These are phyloP conservation scores for Neurospora sp. DNA, from an alignment of 495 filamentous ascomycete genomes.

Conservation along the genomic window DNA sequence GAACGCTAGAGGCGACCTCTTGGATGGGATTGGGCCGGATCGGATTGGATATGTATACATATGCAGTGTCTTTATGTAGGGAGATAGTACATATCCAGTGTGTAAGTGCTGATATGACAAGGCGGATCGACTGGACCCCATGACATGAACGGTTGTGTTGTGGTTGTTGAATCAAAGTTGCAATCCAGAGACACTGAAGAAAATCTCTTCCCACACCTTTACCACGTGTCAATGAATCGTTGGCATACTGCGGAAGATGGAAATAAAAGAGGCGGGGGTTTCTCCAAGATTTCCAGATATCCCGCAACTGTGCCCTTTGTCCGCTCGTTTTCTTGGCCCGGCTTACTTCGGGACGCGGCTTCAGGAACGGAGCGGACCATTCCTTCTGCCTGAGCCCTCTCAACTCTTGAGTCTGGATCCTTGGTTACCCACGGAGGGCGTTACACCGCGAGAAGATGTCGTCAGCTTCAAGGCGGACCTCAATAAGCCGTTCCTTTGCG, in stretches of 20 bases:
- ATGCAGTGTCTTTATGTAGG: background rate
- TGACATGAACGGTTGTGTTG: background rate
- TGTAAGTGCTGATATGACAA: background rate
- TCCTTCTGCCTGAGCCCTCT: background rate
- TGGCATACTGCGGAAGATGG: constrained; percentile 8
- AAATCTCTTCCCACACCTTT: constrained; percentile 3
- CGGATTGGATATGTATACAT: background rate
- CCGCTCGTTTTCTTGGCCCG: background rate
- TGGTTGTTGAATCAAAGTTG: background rate
- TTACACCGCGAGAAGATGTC: constrained; percentile 2
- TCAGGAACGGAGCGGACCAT: background rate
- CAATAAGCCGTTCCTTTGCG: background rate
- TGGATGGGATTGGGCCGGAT: background rate
- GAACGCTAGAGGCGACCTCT: background rate
- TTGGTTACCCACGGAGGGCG: background rate
- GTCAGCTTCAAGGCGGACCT: background rate
- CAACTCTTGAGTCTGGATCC: background rate
- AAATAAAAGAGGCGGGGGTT: constrained; percentile 1
- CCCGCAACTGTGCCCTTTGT: background rate
- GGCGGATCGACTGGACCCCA: constrained; percentile 1
- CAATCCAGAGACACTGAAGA: background rate
- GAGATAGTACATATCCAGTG: background rate
- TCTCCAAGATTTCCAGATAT: background rate
- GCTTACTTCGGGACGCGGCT: background rate
- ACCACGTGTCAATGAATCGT: constrained; percentile 26